These are phyloP conservation scores for Fraxinus excelsior DNA, from an alignment of 257 asterid species.

Conservation along the genomic window DNA sequence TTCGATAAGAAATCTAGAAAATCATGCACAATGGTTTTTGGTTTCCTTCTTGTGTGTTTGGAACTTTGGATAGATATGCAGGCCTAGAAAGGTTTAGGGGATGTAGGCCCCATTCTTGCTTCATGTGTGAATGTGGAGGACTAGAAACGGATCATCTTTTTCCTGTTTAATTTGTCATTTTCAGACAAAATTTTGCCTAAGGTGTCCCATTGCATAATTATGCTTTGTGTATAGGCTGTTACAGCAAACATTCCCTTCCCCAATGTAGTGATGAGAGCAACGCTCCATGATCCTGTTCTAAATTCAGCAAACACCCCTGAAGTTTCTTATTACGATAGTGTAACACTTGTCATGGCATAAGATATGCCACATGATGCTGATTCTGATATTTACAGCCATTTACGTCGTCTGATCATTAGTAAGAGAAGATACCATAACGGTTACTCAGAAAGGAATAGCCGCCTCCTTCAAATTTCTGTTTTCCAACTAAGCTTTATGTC, in stretches of 20 bases:
- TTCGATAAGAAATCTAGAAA: constrained; percentile 11
- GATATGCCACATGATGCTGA: constrained; percentile 1
- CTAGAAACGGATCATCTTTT: neutral
- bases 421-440: neutral
- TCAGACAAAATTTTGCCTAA: neutral
- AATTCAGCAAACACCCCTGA: neutral
- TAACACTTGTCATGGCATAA: neutral
- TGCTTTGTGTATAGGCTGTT: constrained; percentile 4
- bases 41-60: constrained; percentile 4
- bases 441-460: neutral
- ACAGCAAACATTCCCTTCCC: neutral
- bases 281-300: neutral
- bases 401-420: neutral
- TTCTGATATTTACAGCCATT: constrained; percentile 11
- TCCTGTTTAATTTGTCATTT: neutral
- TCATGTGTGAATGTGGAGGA: neutral
- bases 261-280: neutral
- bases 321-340: neutral
- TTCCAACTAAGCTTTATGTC: neutral
- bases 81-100: constrained; percentile 9
- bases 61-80: constrained; percentile 12
- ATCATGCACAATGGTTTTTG: constrained; percentile 12
- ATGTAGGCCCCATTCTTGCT: neutral
- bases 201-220: neutral
- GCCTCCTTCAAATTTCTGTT: neutral